Base-by-base conservation (phyloP, 2,329 filamentous ascomycete species). In the Teratosphaeria gauchensis region DNA sequence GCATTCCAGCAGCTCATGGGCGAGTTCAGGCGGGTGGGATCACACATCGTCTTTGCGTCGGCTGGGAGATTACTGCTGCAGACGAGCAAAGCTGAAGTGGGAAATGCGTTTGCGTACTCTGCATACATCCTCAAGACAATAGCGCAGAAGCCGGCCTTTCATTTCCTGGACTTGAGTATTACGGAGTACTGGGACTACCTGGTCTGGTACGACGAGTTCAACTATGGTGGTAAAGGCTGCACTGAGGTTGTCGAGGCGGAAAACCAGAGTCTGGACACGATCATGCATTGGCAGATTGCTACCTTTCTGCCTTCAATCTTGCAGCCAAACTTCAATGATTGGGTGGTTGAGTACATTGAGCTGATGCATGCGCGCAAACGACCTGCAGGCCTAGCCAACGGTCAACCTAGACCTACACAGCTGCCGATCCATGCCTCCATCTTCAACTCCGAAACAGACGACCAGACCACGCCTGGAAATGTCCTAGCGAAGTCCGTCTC, bases 161-260 rank as follows among this genome's bases (percentile, higher is more conserved):
- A 96, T 73, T 99, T 99, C 71, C 85, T 99, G 63, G 94, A 99
- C 68, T 80, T 99, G 2, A 90, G 96, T 67, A 94, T 99, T 73
- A 96, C 92, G 65, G 94, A 99, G 72, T 99, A 96, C 74, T 99
- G 94, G 94, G 94, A 99, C 73, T 97, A 96, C 68, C 84, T 99
- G 0, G 86, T 96, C 3, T 99, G 94, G 94, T 97, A 97, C 66
- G 94, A 99, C 66, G 90, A 96, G 74, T 96, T 92, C 80, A 99
- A 99, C 77, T 97, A 97, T 68, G 95, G 94, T 58, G 94, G 94
- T 61, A 95, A 95, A 69, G 94, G 89, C 3, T 96, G 90, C 65
- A 84, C 87, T 55, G 84, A 94, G 67, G 89, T 96, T 3, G 80
- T 88, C 7, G 85, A 86, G 65, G 80, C 80, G 9, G 90, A 92